Evolutionary conservation across 2,329 filamentous ascomycete genomes (phyloP).

Genomic region (Exophiala aquamarina): DNA sequence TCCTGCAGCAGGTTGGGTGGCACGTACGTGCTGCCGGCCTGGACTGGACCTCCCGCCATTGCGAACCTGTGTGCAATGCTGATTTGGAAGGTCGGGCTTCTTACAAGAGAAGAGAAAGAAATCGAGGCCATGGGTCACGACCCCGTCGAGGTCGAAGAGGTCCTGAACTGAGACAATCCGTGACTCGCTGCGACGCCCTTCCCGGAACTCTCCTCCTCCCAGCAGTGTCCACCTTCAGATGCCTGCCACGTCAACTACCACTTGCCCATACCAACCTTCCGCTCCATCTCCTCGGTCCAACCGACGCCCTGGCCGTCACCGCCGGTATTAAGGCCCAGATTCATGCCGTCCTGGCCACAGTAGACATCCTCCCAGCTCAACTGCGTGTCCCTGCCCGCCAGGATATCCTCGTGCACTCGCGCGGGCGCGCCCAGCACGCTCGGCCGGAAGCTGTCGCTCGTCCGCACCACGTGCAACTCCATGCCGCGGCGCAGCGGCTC

Average conservation of each 20-base stretch:
- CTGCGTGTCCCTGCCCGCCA: conserved; percentile 73
- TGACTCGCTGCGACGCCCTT: no score
- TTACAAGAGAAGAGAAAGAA: no score
- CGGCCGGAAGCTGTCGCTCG: conserved; percentile 74
- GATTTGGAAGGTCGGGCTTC: no score
- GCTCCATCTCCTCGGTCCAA: conserved; percentile 30
- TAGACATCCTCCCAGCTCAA: conserved; percentile 88
- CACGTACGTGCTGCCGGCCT: no score
- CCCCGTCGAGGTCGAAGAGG: no score
- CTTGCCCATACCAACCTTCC: conserved; percentile 29
- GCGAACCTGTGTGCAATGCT: no score
- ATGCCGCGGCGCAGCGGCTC: conserved; percentile 91
- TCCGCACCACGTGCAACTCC: conserved; percentile 86
- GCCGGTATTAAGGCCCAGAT: conserved; percentile 15
- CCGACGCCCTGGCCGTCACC: conserved; percentile 23
- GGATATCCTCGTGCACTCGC: conserved; percentile 81
- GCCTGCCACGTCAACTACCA: conserved; percentile 18
- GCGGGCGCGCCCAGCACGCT: conserved; percentile 58
- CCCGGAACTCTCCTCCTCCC: no score
- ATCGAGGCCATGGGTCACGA: no score
- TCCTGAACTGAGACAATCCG: no score
- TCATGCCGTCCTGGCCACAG: conserved; percentile 26
- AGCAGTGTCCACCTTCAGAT: no score
- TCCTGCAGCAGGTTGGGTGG: no score
- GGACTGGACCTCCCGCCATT: no score